These are phyloP conservation scores for Pleurotus tuoliensis DNA, from an alignment of 768 basidiomycete genomes.

Conservation along the genomic window DNA sequence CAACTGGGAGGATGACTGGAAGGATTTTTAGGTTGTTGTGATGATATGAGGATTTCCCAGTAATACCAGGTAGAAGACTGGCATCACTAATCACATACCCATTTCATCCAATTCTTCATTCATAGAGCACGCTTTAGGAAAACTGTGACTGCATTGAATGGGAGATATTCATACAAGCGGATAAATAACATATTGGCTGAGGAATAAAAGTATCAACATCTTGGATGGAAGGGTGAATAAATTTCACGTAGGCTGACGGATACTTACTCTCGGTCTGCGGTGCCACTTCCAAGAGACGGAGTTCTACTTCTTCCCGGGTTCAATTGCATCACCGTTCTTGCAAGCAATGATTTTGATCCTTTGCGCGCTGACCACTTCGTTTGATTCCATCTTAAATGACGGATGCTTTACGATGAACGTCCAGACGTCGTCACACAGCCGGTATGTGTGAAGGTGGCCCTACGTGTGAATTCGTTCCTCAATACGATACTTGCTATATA, in stretches of 20 bases:
- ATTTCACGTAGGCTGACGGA: conserved; percentile 2
- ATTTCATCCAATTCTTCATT: not conserved
- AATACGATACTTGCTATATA: not conserved
- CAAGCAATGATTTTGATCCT: conserved; percentile 98
- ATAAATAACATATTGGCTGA: not conserved
- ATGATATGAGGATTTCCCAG: conserved; percentile 5
- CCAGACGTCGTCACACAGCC: conserved; percentile 96
- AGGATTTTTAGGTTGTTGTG: conserved; percentile 58
- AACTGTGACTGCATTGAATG: not conserved
- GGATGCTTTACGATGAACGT: conserved; percentile 96
- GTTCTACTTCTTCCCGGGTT: conserved; percentile 69
- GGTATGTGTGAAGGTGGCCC: conserved; percentile 92
- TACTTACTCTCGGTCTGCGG: conserved; percentile 5
- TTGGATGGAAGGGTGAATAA: not conserved
- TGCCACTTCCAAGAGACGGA: not conserved
- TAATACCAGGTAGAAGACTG: too few relatives aligned
- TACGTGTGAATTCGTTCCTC: conserved; percentile 20
- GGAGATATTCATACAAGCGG: not conserved
- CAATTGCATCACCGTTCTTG: conserved; percentile 90
- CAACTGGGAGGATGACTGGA: conserved; percentile 79
- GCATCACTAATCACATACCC: not conserved
- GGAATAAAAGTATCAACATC: not conserved
- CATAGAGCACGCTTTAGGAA: not conserved
- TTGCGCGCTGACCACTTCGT: conserved; percentile 66
- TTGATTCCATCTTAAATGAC: conserved; percentile 92